phyloP scores from a whole-genome alignment of 257 asterid species.

The Leonotis leonurus region DNA sequence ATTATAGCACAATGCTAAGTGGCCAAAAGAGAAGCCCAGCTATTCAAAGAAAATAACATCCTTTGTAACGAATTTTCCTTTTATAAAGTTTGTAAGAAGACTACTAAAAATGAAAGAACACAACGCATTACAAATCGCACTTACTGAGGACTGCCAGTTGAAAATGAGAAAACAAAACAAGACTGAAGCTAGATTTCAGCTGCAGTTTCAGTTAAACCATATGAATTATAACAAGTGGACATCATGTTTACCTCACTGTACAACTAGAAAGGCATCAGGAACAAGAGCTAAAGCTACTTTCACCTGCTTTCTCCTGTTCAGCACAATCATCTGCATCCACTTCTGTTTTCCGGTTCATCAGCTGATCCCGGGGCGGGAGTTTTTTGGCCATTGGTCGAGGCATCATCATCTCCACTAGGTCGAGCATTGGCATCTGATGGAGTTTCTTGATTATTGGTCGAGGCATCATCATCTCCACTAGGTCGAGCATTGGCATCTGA shows the following conservation, averaged over 20 bases:
- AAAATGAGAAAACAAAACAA: slow-evolving; percentile 23
- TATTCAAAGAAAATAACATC: slow-evolving; percentile 8
- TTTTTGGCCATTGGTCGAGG: neutral
- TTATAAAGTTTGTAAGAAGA: slow-evolving; percentile 18
- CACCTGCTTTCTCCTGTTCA: slow-evolving; percentile 33
- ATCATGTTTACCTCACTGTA: slow-evolving; percentile 59
- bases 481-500: slow-evolving; percentile 19
- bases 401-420: too few relatives aligned
- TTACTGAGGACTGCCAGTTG: slow-evolving; percentile 17
- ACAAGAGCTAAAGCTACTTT: slow-evolving; percentile 25
- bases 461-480: slow-evolving; percentile 14
- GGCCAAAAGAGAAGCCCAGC: neutral
- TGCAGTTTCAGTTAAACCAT: slow-evolving; percentile 35
- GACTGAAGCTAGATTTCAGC: slow-evolving; percentile 35
- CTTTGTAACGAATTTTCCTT: too few relatives aligned
- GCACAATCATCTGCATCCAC: slow-evolving; percentile 24
- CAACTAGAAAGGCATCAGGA: slow-evolving; percentile 39
- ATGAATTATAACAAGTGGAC: slow-evolving; percentile 26
- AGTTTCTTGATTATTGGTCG: too few relatives aligned
- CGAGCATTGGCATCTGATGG: too few relatives aligned
- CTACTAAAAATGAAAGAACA: slow-evolving; percentile 9
- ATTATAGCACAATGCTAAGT: neutral
- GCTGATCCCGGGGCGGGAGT: neutral
- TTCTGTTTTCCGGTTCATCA: slow-evolving; percentile 15
- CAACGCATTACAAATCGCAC: slow-evolving; percentile 34